Evolutionary conservation across 1,139 yeast genomes (phyloP).

Genomic region (Scheffersomyces segobiensis): DNA sequence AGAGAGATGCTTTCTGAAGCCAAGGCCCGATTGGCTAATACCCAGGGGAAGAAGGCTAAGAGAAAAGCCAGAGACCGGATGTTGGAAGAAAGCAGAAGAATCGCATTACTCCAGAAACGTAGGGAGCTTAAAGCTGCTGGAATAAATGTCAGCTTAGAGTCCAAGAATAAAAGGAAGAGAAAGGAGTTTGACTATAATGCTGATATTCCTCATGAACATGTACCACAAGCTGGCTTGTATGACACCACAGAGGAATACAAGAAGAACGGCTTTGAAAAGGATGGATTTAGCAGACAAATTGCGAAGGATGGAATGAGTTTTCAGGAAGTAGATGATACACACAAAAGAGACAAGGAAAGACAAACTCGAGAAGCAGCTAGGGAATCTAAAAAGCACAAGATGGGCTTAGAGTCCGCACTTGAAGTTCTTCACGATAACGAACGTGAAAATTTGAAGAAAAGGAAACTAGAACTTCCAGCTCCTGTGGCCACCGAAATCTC

Average conservation of each 20-base stretch:
- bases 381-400: conserved; percentile 18
- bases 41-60: conserved; percentile 94
- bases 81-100: conserved; percentile 67
- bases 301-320: conserved; percentile 49
- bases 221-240: conserved; percentile 70
- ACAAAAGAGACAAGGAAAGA: conserved; percentile 29
- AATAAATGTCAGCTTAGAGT: conserved; percentile 53
- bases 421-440: conserved; percentile 31
- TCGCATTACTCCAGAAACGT: conserved; percentile 77
- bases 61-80: conserved; percentile 85
- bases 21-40: conserved; percentile 84
- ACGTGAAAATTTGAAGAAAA: conserved; percentile 46
- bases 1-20: conserved; percentile 93
- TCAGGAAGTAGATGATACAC: conserved; percentile 37
- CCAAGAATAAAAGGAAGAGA: conserved; percentile 49
- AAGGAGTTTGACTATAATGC: conserved; percentile 78
- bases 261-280: conserved; percentile 37
- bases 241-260: conserved; percentile 62
- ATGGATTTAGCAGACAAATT: conserved; percentile 48
- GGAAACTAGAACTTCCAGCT: conserved; percentile 56
- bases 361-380: conserved; percentile 20
- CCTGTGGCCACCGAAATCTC: conserved; percentile 29
- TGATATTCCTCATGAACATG: conserved; percentile 78
- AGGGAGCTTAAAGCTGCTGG: conserved; percentile 89
- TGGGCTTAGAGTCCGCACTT: conserved; percentile 33